phyloP scores from a whole-genome alignment of 371 early-diverging fungal genomes.

The Syncephalastrum contaminatum region DNA sequence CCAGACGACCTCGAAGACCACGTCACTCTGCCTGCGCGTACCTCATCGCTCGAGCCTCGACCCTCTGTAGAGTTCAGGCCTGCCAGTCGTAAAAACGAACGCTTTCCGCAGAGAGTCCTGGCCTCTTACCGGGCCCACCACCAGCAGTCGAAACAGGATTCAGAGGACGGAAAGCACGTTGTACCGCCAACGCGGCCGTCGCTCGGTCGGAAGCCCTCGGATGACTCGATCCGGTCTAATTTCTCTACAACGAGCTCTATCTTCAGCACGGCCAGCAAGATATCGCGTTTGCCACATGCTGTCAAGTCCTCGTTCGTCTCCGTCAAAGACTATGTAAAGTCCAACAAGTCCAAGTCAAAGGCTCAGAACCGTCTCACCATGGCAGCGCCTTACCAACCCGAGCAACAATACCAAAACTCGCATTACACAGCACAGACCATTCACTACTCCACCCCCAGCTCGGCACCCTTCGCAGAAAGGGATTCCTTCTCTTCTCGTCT shows the following conservation, averaged over 20 bases:
- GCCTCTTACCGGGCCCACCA: too few relatives aligned
- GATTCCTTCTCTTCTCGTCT: conserved; percentile 21
- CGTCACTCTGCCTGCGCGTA: too few relatives aligned
- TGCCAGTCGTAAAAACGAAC: too few relatives aligned
- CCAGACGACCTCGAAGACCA: too few relatives aligned
- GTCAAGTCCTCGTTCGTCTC: conserved; percentile 36
- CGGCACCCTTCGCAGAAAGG: conserved; percentile 1
- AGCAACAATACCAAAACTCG: background rate
- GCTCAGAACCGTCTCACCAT: conserved; percentile 8
- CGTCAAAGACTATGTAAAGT: conserved; percentile 28
- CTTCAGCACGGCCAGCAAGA: conserved; percentile 42
- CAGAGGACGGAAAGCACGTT: too few relatives aligned
- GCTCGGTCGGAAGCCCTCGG: conserved; percentile 13
- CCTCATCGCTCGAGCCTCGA: too few relatives aligned
- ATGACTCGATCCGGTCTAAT: conserved; percentile 40
- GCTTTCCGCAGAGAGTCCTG: too few relatives aligned
- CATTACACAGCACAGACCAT: conserved; percentile 3
- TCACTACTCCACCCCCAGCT: conserved; percentile 1
- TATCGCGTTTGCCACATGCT: conserved; percentile 34
- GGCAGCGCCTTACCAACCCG: background rate
- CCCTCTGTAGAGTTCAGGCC: too few relatives aligned
- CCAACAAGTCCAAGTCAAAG: conserved; percentile 17
- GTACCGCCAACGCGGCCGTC: conserved; percentile 2
- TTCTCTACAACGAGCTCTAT: conserved; percentile 38
- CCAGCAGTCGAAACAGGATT: too few relatives aligned